Conservation (phyloP, 148 eudicot species). For the Rhododendron simsii region DNA sequence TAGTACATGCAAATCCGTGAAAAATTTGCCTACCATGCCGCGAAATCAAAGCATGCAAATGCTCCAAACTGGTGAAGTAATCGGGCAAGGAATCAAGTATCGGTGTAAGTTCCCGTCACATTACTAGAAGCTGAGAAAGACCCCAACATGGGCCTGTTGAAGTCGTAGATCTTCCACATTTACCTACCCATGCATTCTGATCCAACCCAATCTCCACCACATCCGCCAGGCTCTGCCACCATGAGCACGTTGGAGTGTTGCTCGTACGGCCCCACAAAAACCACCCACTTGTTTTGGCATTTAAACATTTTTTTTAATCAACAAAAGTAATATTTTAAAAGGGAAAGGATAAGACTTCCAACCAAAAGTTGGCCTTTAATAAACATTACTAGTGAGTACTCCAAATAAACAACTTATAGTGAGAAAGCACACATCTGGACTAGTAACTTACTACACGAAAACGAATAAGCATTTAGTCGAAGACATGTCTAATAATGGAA, state of each 20-base stretch:
- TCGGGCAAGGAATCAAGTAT: slow-evolving; percentile 28
- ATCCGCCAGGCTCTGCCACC: slow-evolving; percentile 56
- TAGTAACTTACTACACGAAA: too few species aligned
- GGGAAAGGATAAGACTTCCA: too few species aligned
- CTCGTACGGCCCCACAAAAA: slow-evolving; percentile 60
- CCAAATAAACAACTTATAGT: background rate
- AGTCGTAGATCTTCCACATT: slow-evolving; percentile 33
- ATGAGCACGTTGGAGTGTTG: slow-evolving; percentile 66
- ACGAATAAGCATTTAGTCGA: too few species aligned
- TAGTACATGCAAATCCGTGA: too few species aligned
- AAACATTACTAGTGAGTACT: background rate
- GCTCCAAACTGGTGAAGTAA: slow-evolving; percentile 38
- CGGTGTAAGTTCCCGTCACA: slow-evolving; percentile 41
- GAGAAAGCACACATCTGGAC: too few species aligned
- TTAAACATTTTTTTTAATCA: too few species aligned
- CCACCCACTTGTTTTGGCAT: slow-evolving; percentile 19
- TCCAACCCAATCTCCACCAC: slow-evolving; percentile 45
- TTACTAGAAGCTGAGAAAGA: slow-evolving; percentile 64
- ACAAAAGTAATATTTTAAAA: too few species aligned
- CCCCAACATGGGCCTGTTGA: slow-evolving; percentile 50
- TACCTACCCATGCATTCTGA: slow-evolving; percentile 21
- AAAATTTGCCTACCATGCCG: slow-evolving; percentile 24
- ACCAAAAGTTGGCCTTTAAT: too few species aligned
- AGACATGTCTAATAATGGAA: too few species aligned
- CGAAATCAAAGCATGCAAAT: slow-evolving; percentile 45